Evolutionary conservation across 2,329 filamentous ascomycete species (phyloP).

Genomic region (Fusarium sp.): DNA sequence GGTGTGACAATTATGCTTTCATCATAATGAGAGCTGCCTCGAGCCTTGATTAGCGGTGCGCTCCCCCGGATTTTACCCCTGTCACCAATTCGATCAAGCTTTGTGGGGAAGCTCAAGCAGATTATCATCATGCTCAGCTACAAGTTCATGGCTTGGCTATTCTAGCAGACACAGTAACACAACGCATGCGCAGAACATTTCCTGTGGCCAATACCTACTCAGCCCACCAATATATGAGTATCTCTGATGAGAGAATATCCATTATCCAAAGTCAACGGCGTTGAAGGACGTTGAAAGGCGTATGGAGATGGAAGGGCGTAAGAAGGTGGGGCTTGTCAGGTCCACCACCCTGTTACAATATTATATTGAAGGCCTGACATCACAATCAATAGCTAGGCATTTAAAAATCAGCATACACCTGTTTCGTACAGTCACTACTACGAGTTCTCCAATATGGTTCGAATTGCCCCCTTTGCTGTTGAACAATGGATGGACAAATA

Average conservation of each 20-base stretch:
- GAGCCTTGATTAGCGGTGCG: neutral
- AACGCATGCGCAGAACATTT: neutral
- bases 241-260: neutral
- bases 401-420: neutral
- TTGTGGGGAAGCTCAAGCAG: slow-evolving; percentile 22
- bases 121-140: neutral
- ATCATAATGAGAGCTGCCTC: neutral
- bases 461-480: slow-evolving; percentile 74
- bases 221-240: neutral
- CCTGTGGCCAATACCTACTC: too few relatives aligned
- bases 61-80: slow-evolving; percentile 28
- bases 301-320: slow-evolving; percentile 1
- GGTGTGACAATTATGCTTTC: too few relatives aligned
- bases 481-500: slow-evolving; percentile 78
- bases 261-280: slow-evolving; percentile 3
- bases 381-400: neutral
- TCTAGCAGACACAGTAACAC: neutral
- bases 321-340: neutral
- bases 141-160: neutral
- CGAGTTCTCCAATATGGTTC: slow-evolving; percentile 61
- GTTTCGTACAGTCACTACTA: neutral
- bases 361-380: slow-evolving; percentile 7
- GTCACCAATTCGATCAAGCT: slow-evolving; percentile 20
- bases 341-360: neutral
- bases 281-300: slow-evolving; percentile 1